Percentiles rank a stretch among this genome's conserved stretches.
phyloP scores from a whole-genome alignment of 257 asterid genomes.

The Solanum chilense region DNA sequence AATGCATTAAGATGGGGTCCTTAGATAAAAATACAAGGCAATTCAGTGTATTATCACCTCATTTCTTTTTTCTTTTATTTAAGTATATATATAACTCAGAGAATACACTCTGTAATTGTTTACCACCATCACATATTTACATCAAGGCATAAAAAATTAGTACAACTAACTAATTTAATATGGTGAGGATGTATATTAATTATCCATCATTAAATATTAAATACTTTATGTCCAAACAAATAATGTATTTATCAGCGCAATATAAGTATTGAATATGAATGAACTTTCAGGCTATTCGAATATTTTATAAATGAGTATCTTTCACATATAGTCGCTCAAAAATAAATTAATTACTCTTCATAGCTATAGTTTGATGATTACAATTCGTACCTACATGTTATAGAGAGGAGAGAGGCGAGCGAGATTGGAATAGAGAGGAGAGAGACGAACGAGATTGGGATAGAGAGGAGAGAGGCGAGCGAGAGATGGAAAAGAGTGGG shows the following conservation, averaged over 20 bases:
- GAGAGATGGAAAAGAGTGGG: too few species aligned
- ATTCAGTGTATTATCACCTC: background rate
- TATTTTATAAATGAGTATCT: background rate
- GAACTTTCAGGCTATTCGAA: background rate
- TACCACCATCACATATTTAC: background rate
- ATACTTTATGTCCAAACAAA: background rate
- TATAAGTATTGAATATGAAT: background rate
- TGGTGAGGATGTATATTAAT: background rate
- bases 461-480: too few species aligned
- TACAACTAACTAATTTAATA: background rate
- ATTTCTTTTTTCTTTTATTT: background rate
- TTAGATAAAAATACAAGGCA: background rate
- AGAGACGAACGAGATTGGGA: too few species aligned
- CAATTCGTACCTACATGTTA: too few species aligned
- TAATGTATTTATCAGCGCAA: background rate
- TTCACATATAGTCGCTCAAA: too few species aligned
- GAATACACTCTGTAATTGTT: background rate
- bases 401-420: too few species aligned
- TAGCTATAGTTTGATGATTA: too few species aligned
- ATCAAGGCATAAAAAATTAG: background rate
- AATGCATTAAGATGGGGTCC: constrained; percentile 4
- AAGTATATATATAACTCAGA: background rate
- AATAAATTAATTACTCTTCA: too few species aligned
- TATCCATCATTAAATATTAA: background rate
- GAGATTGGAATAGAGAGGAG: too few species aligned